Conservation (phyloP, 345 rosid species). For the Linum tenue region DNA sequence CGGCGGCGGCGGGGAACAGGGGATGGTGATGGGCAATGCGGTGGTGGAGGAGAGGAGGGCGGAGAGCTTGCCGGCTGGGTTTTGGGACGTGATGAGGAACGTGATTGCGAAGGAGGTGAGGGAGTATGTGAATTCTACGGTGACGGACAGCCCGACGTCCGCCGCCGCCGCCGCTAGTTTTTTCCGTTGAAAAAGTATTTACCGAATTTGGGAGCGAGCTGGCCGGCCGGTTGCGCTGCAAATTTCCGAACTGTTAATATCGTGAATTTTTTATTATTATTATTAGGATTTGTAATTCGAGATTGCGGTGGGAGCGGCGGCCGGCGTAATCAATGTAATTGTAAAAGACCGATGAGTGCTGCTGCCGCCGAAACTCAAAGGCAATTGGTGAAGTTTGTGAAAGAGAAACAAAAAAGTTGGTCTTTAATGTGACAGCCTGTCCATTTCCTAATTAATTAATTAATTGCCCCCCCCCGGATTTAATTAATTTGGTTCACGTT, state of each 20-base stretch:
- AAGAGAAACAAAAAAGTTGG: too few relatives aligned
- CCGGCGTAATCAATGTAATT: neutral
- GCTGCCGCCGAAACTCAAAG: neutral
- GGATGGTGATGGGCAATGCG: neutral
- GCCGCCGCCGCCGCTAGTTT: neutral
- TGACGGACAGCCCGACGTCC: constrained; percentile 12
- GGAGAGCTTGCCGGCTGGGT: constrained; percentile 36
- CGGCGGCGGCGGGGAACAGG: neutral
- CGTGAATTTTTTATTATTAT: neutral
- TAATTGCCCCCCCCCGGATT: neutral
- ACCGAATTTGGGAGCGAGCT: neutral
- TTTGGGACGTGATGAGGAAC: constrained; percentile 58
- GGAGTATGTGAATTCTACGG: constrained; percentile 38
- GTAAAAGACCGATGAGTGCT: neutral
- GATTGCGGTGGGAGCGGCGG: neutral
- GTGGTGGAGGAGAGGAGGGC: constrained; percentile 13
- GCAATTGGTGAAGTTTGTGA: neutral
- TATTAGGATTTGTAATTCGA: neutral
- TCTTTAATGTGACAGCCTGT: neutral
- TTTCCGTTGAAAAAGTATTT: neutral
- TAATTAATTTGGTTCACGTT: neutral
- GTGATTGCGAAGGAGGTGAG: constrained; percentile 66
- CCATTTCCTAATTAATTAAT: neutral
- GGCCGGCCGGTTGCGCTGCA: neutral
- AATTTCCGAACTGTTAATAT: neutral